Evolutionary conservation across 176 grass and related monocot genomes (phyloP).

Genomic region (Carex scoparia): DNA sequence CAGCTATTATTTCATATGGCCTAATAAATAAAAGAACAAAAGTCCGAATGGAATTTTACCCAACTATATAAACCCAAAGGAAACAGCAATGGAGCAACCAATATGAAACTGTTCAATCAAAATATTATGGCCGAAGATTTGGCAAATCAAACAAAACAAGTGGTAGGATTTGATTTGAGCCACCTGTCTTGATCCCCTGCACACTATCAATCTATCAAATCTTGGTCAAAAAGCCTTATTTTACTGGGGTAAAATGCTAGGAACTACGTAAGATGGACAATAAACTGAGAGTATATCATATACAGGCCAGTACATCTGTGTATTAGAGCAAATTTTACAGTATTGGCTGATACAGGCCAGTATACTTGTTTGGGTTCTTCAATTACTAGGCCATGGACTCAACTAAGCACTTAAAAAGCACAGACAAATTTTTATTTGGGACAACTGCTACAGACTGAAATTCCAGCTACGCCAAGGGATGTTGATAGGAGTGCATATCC

Average conservation of each 20-base stretch:
- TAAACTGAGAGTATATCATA: neutral
- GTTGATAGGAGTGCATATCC: neutral
- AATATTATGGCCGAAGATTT: neutral
- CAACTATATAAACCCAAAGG: neutral
- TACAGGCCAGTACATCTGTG: neutral
- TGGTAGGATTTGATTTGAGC: neutral
- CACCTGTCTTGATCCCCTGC: neutral
- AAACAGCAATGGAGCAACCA: neutral
- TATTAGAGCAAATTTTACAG: too few relatives aligned
- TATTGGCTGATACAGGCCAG: neutral
- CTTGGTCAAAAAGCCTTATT: neutral
- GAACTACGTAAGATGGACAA: neutral
- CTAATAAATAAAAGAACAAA: conserved; percentile 35
- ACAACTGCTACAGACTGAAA: neutral
- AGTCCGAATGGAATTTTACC: neutral
- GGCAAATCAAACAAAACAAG: neutral
- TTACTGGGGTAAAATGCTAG: neutral
- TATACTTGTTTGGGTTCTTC: neutral
- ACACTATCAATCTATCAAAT: neutral
- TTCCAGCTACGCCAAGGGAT: neutral
- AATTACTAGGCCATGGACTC: neutral
- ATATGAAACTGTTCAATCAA: neutral
- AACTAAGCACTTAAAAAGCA: neutral
- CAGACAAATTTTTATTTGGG: neutral
- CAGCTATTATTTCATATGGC: conserved; percentile 78